These are phyloP conservation scores for Desmodesmus armatus DNA, from an alignment of 139 green algal species.

Conservation along the genomic window DNA sequence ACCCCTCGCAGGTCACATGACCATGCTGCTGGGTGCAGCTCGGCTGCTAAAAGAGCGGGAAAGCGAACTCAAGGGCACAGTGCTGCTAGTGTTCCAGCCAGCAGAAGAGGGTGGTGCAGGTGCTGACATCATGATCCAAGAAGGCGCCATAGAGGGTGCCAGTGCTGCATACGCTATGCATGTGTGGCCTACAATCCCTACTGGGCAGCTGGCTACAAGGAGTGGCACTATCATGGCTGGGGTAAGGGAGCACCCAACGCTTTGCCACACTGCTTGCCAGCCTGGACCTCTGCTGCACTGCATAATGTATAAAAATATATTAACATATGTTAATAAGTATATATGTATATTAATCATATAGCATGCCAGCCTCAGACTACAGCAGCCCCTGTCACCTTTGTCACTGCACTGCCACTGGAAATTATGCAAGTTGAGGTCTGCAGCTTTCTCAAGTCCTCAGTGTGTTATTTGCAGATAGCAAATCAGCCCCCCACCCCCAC, in stretches of 20 bases:
- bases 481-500: no score
- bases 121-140: conserved; percentile 71
- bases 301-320: not conserved
- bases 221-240: conserved; percentile 87
- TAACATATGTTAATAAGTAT: not conserved
- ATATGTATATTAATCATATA: no score
- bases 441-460: no score
- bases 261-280: not conserved
- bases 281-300: not conserved
- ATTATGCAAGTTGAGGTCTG: no score
- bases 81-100: conserved; percentile 94
- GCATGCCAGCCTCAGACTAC: no score
- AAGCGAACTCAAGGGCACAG: conserved; percentile 63
- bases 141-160: conserved; percentile 35
- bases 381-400: no score
- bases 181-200: conserved; percentile 78
- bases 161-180: conserved; percentile 82
- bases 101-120: conserved; percentile 91
- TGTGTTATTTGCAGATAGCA: no score
- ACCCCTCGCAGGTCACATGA: conserved; percentile 62
- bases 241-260: not conserved
- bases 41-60: conserved; percentile 79
- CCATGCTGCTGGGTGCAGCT: conserved; percentile 87
- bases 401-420: no score
- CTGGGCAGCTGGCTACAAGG: conserved; percentile 61